phyloP scores from a whole-genome alignment of 2,329 filamentous ascomycete genomes.

The Sporothrix schenckii region DNA sequence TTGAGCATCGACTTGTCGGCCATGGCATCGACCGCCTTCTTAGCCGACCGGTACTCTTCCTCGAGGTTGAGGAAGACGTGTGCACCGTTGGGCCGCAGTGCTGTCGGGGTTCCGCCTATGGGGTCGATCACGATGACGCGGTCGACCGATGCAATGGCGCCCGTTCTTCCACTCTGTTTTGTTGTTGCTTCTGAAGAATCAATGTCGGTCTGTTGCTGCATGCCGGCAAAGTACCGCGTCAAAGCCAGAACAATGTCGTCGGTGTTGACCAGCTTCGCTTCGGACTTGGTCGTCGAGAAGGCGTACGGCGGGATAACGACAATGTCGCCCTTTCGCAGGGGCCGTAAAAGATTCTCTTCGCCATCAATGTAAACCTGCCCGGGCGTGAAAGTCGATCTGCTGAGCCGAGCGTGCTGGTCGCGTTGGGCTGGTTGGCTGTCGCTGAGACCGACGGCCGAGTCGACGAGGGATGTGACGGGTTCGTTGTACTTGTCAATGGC shows the following conservation, averaged over 20 bases:
- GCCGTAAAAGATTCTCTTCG: conserved; percentile 62
- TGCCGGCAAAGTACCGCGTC: conserved; percentile 72
- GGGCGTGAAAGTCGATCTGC: conserved; percentile 43
- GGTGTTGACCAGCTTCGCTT: conserved; percentile 48
- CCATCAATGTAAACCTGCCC: conserved; percentile 48
- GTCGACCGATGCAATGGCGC: conserved; percentile 65
- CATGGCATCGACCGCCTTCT: conserved; percentile 57
- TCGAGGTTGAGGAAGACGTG: conserved; percentile 92
- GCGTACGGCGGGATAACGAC: conserved; percentile 65
- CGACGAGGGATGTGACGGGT: conserved; percentile 69
- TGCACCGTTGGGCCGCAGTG: conserved; percentile 61
- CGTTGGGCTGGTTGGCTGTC: not conserved
- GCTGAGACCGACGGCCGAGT: conserved; percentile 54
- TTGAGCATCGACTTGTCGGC: conserved; percentile 17
- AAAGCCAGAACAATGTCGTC: conserved; percentile 74
- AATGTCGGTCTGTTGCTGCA: conserved; percentile 47
- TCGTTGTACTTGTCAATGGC: conserved; percentile 72
- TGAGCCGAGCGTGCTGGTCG: conserved; percentile 29
- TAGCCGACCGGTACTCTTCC: conserved; percentile 77
- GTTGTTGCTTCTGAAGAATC: conserved; percentile 33
- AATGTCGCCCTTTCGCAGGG: conserved; percentile 69
- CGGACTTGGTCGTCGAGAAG: conserved; percentile 47
- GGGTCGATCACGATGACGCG: conserved; percentile 87
- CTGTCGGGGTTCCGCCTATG: conserved; percentile 78
- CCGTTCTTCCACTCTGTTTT: conserved; percentile 39